Conservation (phyloP, 306 rosid species). For the Lithocarpus polystachyus region DNA sequence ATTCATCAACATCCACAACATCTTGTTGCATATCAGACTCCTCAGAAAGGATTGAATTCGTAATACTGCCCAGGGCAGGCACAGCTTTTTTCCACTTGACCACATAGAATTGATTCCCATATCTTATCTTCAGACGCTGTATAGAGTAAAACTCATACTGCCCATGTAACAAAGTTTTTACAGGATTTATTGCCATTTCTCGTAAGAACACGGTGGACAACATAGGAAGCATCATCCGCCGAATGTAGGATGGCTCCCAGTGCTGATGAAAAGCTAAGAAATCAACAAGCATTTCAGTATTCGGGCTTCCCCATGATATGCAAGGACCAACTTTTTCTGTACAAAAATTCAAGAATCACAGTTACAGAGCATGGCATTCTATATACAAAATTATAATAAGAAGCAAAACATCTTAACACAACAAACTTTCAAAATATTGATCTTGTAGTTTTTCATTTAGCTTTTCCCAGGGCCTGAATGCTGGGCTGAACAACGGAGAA, state of each 20-base stretch:
- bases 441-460: too few species aligned
- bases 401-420: background rate
- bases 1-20: constrained; percentile 47
- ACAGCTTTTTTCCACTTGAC: constrained; percentile 63
- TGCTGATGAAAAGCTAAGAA: constrained; percentile 64
- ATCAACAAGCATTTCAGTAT: constrained; percentile 56
- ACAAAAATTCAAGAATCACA: background rate
- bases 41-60: constrained; percentile 19
- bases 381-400: background rate
- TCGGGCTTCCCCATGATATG: constrained; percentile 60
- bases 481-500: background rate
- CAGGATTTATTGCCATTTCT: constrained; percentile 39
- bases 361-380: constrained; percentile 14
- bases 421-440: too few species aligned
- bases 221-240: constrained; percentile 68
- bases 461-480: background rate
- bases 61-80: constrained; percentile 12
- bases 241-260: constrained; percentile 77
- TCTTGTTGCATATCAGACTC: constrained; percentile 41
- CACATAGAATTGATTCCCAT: constrained; percentile 57
- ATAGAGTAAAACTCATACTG: constrained; percentile 73
- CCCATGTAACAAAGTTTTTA: constrained; percentile 46
- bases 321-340: constrained; percentile 53
- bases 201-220: constrained; percentile 78
- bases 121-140: constrained; percentile 63